These are phyloP conservation scores for Ballota nigra DNA, from an alignment of 257 asterid genomes.

Conservation along the genomic window DNA sequence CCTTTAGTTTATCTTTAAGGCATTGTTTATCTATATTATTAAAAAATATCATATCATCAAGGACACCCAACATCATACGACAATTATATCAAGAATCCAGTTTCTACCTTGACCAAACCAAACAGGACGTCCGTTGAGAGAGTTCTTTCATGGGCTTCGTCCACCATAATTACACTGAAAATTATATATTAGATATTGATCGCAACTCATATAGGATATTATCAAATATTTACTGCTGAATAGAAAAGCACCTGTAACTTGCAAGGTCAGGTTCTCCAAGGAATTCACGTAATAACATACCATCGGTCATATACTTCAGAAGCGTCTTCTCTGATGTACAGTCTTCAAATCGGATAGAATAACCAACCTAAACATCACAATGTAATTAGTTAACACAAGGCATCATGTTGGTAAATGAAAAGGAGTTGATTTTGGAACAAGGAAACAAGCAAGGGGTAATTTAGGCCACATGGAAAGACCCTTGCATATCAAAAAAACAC, in stretches of 20 bases:
- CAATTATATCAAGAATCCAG: slow-evolving; percentile 5
- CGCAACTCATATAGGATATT: slow-evolving; percentile 18
- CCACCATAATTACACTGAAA: slow-evolving; percentile 90
- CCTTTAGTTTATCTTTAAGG: background rate
- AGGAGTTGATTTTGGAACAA: background rate
- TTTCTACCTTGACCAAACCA: slow-evolving; percentile 82
- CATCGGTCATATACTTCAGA: slow-evolving; percentile 93
- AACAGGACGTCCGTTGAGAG: slow-evolving; percentile 86
- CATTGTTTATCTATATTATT: background rate
- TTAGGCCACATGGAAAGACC: background rate
- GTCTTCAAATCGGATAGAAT: slow-evolving; percentile 93
- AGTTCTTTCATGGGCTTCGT: slow-evolving; percentile 97
- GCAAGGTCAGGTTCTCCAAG: slow-evolving; percentile 94
- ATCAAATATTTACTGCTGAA: slow-evolving; percentile 4
- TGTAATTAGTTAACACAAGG: slow-evolving; percentile 8
- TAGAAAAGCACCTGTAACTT: slow-evolving; percentile 61
- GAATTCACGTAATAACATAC: slow-evolving; percentile 87
- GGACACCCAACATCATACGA: slow-evolving; percentile 6
- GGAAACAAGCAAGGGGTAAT: background rate
- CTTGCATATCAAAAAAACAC: background rate
- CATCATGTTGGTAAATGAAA: slow-evolving; percentile 13
- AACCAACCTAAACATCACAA: slow-evolving; percentile 61
- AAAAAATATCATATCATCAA: background rate
- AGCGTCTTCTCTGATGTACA: slow-evolving; percentile 87
- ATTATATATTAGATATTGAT: slow-evolving; percentile 11